Evolutionary conservation across 2,329 filamentous ascomycete species (phyloP), one percentile per base, ranked within the genome.

Genomic region (Aspergillus sp.): DNA sequence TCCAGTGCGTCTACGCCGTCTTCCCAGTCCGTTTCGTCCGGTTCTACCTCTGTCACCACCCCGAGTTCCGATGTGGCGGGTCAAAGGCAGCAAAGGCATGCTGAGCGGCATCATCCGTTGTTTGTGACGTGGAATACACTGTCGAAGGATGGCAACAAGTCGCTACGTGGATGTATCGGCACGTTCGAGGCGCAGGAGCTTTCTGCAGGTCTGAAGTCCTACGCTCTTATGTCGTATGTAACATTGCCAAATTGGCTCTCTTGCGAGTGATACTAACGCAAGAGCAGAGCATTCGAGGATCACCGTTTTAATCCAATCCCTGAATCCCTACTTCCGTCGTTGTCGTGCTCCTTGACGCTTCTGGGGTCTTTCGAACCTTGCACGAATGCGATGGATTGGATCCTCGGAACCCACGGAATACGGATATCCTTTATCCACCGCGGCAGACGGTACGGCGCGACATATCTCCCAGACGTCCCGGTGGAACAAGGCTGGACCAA

Each of bases 91-190:
- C 60, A 54, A 50, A 56, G 54, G 57, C 51, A 62, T 68, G 57
- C 69, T 69, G 58, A 62, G 10, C 58, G 57, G 49, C 77, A 80
- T 38, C 82, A 84, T 53, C 91, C 91, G 0, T 78, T 97, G 35
- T 97, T 97, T 66, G 88, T 98, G 42, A 95, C 90, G 6, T 97
- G 91, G 90, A 95, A 96, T 72, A 88, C 81, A 0, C 59, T 89
- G 47, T 82, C 79, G 6, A 68, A 74, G 58, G 73, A 66, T 46
- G 79, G 82, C 23, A 72, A 82, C 54, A 83, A 84, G 64, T 80
- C 79, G 20, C 80, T 98, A 38, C 85, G 93, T 50, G 93, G 93
- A 50, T 98, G 93, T 75, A 97, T 98, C 64, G 93, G 93, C 57
- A 98, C 91, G 2, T 98, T 97, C 62, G 86, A 90, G 61, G 68